A percentile compares a stretch with the other conserved stretches of the same genome.
Conservation (phyloP, 805 yeast species). For the Tetrapisispora fleetii region DNA sequence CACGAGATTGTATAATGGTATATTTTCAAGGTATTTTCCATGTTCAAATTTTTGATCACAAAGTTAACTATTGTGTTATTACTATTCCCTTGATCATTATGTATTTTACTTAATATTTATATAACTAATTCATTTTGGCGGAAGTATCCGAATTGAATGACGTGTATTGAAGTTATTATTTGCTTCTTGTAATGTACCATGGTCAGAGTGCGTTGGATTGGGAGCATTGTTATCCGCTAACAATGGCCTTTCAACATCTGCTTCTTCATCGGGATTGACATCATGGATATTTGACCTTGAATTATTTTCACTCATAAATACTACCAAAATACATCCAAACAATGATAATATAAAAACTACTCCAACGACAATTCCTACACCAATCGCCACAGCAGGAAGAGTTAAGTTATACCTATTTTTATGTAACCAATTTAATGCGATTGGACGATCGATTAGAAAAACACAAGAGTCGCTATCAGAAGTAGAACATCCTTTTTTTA, state of each 20-base stretch:
- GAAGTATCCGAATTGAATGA: neutral
- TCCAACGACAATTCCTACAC: slow-evolving; percentile 58
- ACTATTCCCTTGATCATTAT: no score
- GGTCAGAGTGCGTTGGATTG: neutral
- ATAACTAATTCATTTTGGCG: neutral
- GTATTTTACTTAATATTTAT: no score
- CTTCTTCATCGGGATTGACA: neutral
- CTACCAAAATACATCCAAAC: slow-evolving; percentile 8
- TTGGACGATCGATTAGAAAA: slow-evolving; percentile 55
- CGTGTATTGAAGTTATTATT: neutral
- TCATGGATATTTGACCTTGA: neutral
- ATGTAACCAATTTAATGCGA: slow-evolving; percentile 55
- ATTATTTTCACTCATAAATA: neutral
- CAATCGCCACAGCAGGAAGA: slow-evolving; percentile 58
- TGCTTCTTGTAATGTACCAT: neutral
- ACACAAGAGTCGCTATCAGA: slow-evolving; percentile 38
- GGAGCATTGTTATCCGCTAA: neutral
- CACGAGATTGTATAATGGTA: no score
- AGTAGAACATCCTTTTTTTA: slow-evolving; percentile 53
- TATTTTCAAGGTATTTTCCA: no score
- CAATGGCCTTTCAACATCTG: neutral
- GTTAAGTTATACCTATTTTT: slow-evolving; percentile 44
- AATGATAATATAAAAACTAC: slow-evolving; percentile 28
- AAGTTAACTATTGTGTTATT: no score
- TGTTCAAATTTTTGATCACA: no score